Evolutionary conservation across 805 yeast species (phyloP).

Genomic region (Kurtzmaniella fragi): DNA sequence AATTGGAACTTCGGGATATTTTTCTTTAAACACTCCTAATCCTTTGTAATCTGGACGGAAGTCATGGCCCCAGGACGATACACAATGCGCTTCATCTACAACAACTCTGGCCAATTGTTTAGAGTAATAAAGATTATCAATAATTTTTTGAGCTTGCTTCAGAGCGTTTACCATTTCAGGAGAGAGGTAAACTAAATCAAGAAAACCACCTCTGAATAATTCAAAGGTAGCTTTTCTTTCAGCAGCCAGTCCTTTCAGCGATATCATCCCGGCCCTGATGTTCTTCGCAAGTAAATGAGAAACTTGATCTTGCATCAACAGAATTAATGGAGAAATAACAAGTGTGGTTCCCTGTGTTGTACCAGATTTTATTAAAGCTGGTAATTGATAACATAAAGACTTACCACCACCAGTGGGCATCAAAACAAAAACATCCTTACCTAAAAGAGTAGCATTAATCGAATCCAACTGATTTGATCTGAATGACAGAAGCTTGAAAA

Average conservation of each 20-base stretch:
- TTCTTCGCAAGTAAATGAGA: slow-evolving; percentile 63
- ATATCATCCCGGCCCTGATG: slow-evolving; percentile 83
- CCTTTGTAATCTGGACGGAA: slow-evolving; percentile 94
- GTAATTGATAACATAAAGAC: slow-evolving; percentile 90
- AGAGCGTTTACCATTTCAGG: slow-evolving; percentile 93
- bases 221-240: slow-evolving; percentile 62
- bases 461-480: slow-evolving; percentile 86
- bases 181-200: slow-evolving; percentile 79
- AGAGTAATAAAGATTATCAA: slow-evolving; percentile 50
- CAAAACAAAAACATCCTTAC: slow-evolving; percentile 85
- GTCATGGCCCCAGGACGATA: slow-evolving; percentile 98
- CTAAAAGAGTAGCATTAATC: slow-evolving; percentile 66
- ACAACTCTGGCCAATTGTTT: slow-evolving; percentile 75
- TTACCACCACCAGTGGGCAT: slow-evolving; percentile 99
- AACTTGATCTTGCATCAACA: slow-evolving; percentile 97
- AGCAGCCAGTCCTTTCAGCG: slow-evolving; percentile 62
- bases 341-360: slow-evolving; percentile 78
- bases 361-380: slow-evolving; percentile 79
- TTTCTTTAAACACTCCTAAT: slow-evolving; percentile 62
- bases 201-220: slow-evolving; percentile 56
- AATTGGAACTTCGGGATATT: slow-evolving; percentile 77
- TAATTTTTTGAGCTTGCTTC: slow-evolving; percentile 57
- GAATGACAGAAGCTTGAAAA: slow-evolving; percentile 63
- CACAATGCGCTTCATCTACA: slow-evolving; percentile 97
- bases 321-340: slow-evolving; percentile 90